Evolutionary conservation across 805 yeast genomes (phyloP).

Genomic region (Suhomyces prunicola): DNA sequence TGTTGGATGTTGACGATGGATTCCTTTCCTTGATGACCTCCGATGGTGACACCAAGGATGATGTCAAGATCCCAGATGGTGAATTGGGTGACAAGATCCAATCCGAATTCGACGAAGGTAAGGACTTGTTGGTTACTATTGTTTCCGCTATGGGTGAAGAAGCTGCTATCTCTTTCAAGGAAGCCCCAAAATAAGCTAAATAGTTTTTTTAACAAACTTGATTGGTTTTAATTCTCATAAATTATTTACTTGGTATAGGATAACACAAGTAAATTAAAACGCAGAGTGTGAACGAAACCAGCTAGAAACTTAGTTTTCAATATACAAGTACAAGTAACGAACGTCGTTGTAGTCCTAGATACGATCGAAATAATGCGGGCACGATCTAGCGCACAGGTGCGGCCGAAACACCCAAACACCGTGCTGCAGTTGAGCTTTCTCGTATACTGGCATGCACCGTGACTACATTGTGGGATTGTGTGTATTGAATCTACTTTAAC

Average conservation of each 20-base stretch:
- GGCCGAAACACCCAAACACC: neutral
- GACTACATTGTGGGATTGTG: neutral
- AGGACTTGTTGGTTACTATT: constrained; percentile 95
- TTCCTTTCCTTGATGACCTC: constrained; percentile 93
- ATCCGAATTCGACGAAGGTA: constrained; percentile 94
- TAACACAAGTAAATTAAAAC: neutral
- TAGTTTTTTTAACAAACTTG: neutral
- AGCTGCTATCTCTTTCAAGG: constrained; percentile 98
- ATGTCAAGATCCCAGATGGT: constrained; percentile 97
- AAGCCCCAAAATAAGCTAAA: constrained; percentile 72
- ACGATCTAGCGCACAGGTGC: neutral
- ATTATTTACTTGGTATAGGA: neutral
- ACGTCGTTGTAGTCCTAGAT: neutral
- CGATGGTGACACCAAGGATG: constrained; percentile 99
- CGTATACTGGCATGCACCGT: neutral
- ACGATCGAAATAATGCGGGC: neutral
- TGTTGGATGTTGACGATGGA: constrained; percentile 97
- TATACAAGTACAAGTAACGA: neutral
- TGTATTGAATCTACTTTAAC: neutral
- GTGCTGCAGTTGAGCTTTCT: neutral
- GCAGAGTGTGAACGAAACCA: neutral
- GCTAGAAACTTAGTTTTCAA: neutral
- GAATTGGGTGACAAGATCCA: constrained; percentile 93
- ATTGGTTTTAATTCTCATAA: constrained; percentile 2
- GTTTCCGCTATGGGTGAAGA: constrained; percentile 99